These are phyloP conservation scores for Oryza nivara DNA, from an alignment of 176 grass and related monocot species.

Conservation along the genomic window DNA sequence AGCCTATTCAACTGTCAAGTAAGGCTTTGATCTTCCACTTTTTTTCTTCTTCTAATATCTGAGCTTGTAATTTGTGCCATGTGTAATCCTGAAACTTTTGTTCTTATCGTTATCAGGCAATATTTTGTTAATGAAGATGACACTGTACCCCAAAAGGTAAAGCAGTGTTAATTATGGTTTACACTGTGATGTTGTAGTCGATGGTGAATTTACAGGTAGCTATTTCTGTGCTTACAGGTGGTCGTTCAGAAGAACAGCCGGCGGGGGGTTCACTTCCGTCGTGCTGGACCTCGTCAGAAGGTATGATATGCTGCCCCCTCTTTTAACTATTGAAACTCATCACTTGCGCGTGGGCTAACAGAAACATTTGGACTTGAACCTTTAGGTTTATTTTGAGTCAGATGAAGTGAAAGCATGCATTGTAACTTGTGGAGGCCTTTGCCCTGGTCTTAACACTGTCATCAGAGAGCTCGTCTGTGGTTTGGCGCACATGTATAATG, in stretches of 20 bases:
- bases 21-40: background rate
- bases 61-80: conserved; percentile 22
- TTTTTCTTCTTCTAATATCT: background rate
- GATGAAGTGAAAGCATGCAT: conserved; percentile 92
- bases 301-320: conserved; percentile 39
- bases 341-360: conserved; percentile 34
- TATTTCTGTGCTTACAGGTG: conserved; percentile 49
- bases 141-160: conserved; percentile 86
- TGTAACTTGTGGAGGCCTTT: conserved; percentile 97
- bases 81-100: conserved; percentile 21
- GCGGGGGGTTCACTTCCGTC: conserved; percentile 86
- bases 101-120: conserved; percentile 62
- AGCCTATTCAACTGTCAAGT: conserved; percentile 94
- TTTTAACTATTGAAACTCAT: conserved; percentile 23
- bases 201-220: conserved; percentile 21
- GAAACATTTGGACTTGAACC: conserved; percentile 34
- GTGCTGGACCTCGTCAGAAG: conserved; percentile 92
- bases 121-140: conserved; percentile 95
- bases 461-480: conserved; percentile 97
- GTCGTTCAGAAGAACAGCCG: conserved; percentile 71
- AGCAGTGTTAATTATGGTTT: background rate
- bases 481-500: conserved; percentile 92
- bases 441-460: conserved; percentile 97
- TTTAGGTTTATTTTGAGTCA: conserved; percentile 82
- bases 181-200: background rate